A percentile compares a stretch with the other conserved stretches of the same genome.
Evolutionary conservation across 352 stramenopile species (phyloP).

Genomic region (Globisporangium rhizosaccharum): DNA sequence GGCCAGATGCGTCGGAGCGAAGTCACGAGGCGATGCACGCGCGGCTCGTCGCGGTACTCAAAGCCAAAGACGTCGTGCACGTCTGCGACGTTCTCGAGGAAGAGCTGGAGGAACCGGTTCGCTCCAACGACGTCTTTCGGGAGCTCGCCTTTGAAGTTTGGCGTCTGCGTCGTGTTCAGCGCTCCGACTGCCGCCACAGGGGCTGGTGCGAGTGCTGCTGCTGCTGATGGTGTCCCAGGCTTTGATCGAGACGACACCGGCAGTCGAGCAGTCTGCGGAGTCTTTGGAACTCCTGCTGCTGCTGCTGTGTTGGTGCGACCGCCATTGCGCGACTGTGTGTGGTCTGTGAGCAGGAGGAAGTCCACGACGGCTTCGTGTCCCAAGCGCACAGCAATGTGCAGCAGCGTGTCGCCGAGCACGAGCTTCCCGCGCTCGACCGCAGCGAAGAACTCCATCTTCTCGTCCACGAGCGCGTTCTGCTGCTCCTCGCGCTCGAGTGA

Average conservation of each 20-base stretch:
- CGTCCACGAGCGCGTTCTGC: constrained; percentile 43
- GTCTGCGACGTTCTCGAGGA: constrained; percentile 46
- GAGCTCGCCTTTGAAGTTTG: constrained; percentile 63
- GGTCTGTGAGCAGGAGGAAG: constrained; percentile 60
- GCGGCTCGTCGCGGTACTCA: constrained; percentile 53
- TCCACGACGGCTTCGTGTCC: constrained; percentile 45
- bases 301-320: neutral
- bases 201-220: neutral
- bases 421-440: constrained; percentile 51
- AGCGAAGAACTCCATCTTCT: constrained; percentile 77
- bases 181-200: neutral
- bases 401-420: constrained; percentile 61
- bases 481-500: constrained; percentile 47
- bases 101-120: constrained; percentile 31
- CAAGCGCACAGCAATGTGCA: constrained; percentile 64
- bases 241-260: neutral
- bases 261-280: neutral
- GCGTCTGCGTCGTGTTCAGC: constrained; percentile 39
- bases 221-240: neutral
- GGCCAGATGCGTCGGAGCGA: constrained; percentile 58
- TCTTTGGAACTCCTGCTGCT: neutral
- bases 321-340: constrained; percentile 7
- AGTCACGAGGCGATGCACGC: constrained; percentile 54
- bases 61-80: constrained; percentile 64
- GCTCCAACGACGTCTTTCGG: constrained; percentile 35